phyloP scores from a whole-genome alignment of 768 basidiomycete genomes.

The Rhizopogon vulgaris region DNA sequence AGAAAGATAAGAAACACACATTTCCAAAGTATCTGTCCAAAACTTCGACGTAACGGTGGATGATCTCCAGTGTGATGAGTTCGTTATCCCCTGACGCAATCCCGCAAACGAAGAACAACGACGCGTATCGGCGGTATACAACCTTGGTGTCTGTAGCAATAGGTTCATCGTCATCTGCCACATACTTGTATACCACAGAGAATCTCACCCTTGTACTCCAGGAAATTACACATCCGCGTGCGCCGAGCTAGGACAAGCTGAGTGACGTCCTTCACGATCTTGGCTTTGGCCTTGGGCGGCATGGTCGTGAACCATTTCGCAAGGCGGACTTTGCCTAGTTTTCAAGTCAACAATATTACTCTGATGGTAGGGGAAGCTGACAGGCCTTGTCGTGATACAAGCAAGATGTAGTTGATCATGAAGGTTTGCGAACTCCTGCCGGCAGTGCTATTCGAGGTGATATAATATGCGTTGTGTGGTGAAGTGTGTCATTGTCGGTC shows the following conservation, averaged over 20 bases:
- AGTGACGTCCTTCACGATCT: conserved; percentile 94
- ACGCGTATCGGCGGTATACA: conserved; percentile 93
- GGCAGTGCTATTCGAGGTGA: conserved; percentile 13
- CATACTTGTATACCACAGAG: conserved; percentile 21
- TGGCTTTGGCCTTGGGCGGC: conserved; percentile 72
- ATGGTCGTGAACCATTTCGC: conserved; percentile 95
- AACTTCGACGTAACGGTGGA: conserved; percentile 93
- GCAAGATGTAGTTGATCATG: conserved; percentile 91
- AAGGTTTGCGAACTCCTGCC: not conserved
- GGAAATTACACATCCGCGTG: conserved; percentile 91
- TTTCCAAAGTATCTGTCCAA: conserved; percentile 57
- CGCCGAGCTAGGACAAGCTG: conserved; percentile 85
- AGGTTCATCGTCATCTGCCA: not conserved
- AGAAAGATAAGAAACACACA: conserved; percentile 18
- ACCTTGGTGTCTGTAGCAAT: conserved; percentile 63
- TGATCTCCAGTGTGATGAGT: conserved; percentile 83
- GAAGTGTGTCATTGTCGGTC: not conserved
- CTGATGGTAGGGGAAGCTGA: conserved; percentile 9
- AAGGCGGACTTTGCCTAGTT: conserved; percentile 81
- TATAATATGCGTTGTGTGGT: not conserved
- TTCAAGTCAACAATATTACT: conserved; percentile 8
- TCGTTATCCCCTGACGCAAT: conserved; percentile 86
- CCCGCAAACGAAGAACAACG: conserved; percentile 90
- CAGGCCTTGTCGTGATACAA: conserved; percentile 87
- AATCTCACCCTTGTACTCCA: conserved; percentile 88